Evolutionary conservation across 306 rosid species (phyloP).

Genomic region (Mimosa pudica): DNA sequence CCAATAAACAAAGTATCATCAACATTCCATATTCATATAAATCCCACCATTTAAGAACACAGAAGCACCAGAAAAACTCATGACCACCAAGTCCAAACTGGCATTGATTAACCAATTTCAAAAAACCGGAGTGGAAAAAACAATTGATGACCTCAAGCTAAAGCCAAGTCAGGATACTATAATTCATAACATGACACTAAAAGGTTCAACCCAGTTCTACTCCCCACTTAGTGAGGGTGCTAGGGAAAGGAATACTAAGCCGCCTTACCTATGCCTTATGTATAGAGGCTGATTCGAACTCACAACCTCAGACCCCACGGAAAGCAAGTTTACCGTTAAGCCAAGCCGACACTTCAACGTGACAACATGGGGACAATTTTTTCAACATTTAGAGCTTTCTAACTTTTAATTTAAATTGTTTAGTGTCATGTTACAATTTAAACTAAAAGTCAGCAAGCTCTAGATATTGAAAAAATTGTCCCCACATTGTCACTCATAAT

Average conservation of each 20-base stretch:
- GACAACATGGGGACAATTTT: conserved; percentile 1
- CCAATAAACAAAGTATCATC: conserved; percentile 21
- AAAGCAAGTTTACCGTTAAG: no score
- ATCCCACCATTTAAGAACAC: neutral
- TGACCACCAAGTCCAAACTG: neutral
- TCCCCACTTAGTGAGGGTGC: no score
- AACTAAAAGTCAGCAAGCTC: conserved; percentile 5
- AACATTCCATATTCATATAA: neutral
- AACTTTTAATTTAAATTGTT: neutral
- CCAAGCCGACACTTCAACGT: no score
- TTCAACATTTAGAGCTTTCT: conserved; percentile 7
- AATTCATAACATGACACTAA: no score
- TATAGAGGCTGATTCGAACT: no score
- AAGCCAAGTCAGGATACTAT: neutral
- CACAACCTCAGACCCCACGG: no score
- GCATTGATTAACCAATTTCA: conserved; percentile 10
- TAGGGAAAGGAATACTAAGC: no score
- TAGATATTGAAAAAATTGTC: neutral
- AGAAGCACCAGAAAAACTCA: neutral
- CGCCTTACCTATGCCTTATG: no score
- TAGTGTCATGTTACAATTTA: no score
- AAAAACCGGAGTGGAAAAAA: conserved; percentile 9
- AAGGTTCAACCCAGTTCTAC: no score
- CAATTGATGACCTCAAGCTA: conserved; percentile 11
- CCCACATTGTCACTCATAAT: neutral